Percentiles rank a stretch among this genome's conserved stretches.
Conservation (phyloP, 2,329 filamentous ascomycete genomes). For the Paecilomyces variotii region DNA sequence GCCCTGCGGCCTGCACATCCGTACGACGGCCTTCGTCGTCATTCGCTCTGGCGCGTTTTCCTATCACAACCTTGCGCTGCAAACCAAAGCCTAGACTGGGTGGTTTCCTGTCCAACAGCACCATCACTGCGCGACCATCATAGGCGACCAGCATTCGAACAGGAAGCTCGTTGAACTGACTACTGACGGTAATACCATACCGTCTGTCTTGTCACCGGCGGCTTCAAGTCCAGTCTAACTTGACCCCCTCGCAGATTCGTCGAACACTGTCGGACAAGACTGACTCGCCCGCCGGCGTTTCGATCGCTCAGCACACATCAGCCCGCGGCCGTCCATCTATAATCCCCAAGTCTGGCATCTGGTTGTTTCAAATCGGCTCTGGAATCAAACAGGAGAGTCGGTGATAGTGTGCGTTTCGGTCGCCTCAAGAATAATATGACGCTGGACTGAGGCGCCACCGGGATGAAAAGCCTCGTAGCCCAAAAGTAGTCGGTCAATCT, state of each 20-base stretch:
- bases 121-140: background rate
- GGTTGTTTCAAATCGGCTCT: background rate
- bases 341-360: background rate
- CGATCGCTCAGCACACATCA: background rate
- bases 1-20: background rate
- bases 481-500: slow-evolving; percentile 21
- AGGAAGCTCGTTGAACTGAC: background rate
- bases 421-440: slow-evolving; percentile 25
- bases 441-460: slow-evolving; percentile 26
- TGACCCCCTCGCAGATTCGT: background rate
- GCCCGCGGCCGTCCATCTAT: background rate
- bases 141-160: background rate
- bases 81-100: background rate
- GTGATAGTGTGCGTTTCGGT: slow-evolving; percentile 9
- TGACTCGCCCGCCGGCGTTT: background rate
- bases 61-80: background rate
- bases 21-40: background rate
- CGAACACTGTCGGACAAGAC: background rate
- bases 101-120: background rate
- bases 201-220: background rate
- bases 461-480: slow-evolving; percentile 30
- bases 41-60: background rate
- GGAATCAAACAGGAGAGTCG: slow-evolving; percentile 1
- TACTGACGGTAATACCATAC: background rate
- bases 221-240: background rate